phyloP scores from a whole-genome alignment of 2,329 filamentous ascomycete genomes.

The Penicillium sp. region DNA sequence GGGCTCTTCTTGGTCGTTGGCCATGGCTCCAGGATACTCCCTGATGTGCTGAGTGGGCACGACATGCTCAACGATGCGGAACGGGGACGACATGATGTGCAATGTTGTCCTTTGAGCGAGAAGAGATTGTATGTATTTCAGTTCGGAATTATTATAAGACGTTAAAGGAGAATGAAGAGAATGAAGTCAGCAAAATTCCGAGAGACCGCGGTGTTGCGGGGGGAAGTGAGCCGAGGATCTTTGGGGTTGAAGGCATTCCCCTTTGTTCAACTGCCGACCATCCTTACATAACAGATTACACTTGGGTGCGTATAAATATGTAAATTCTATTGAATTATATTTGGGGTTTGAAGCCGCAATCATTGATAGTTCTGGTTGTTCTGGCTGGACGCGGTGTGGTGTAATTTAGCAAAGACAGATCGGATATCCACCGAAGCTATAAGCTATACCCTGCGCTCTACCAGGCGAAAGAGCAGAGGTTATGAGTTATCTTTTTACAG shows the following conservation, averaged over 20 bases:
- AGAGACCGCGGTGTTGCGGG: constrained; percentile 11
- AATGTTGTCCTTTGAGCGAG: neutral
- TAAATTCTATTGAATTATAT: neutral
- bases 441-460: neutral
- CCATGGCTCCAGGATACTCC: constrained; percentile 73
- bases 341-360: neutral
- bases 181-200: constrained; percentile 20
- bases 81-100: constrained; percentile 47
- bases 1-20: constrained; percentile 69
- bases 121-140: constrained; percentile 21
- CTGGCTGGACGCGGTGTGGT: neutral
- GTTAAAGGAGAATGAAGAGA: neutral
- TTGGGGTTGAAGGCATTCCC: constrained; percentile 1
- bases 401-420: neutral
- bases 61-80: constrained; percentile 67
- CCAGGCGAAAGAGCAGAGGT: neutral
- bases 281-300: neutral
- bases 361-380: neutral
- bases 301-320: neutral
- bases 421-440: neutral
- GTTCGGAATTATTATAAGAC: neutral
- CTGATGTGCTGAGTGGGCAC: constrained; percentile 75
- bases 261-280: constrained; percentile 4
- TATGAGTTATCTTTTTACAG: neutral
- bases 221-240: constrained; percentile 7